These are phyloP conservation scores for Aleurites moluccanus DNA, from an alignment of 441 rosid species.

Conservation along the genomic window DNA sequence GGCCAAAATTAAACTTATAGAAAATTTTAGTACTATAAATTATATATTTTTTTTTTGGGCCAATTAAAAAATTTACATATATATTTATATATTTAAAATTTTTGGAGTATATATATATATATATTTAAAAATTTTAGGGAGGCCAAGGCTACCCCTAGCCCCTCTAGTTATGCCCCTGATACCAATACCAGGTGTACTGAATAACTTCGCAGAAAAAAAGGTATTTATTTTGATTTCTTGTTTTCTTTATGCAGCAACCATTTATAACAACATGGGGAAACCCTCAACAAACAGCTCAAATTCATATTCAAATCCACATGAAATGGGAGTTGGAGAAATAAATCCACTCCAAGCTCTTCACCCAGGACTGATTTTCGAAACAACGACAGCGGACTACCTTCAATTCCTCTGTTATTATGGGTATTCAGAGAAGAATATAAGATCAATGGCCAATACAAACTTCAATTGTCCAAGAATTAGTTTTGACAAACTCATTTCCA, in stretches of 20 bases:
- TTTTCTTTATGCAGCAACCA: constrained; percentile 48
- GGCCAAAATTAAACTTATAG: too few relatives aligned
- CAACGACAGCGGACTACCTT: constrained; percentile 49
- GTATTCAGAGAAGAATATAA: constrained; percentile 51
- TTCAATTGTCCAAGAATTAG: constrained; percentile 45
- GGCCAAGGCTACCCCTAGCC: too few relatives aligned
- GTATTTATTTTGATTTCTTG: background rate
- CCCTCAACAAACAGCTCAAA: constrained; percentile 47
- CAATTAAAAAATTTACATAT: too few relatives aligned
- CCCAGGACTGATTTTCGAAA: constrained; percentile 74
- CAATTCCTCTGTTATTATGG: constrained; percentile 61
- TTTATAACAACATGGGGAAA: constrained; percentile 43
- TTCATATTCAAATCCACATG: constrained; percentile 53
- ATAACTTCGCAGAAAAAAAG: background rate
- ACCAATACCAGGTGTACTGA: too few relatives aligned
- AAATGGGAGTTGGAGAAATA: constrained; percentile 70
- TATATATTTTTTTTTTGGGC: too few relatives aligned
- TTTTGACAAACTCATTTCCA: constrained; percentile 45
- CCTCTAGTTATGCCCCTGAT: too few relatives aligned
- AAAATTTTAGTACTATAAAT: too few relatives aligned
- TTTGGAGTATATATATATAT: too few relatives aligned
- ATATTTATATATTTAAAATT: too few relatives aligned
- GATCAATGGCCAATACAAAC: constrained; percentile 35
- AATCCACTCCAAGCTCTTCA: constrained; percentile 53
- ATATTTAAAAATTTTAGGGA: too few relatives aligned